A percentile compares a stretch with the other conserved stretches of the same genome.
Conservation (phyloP, 148 eudicot species). For the Spergularia bocconei region DNA sequence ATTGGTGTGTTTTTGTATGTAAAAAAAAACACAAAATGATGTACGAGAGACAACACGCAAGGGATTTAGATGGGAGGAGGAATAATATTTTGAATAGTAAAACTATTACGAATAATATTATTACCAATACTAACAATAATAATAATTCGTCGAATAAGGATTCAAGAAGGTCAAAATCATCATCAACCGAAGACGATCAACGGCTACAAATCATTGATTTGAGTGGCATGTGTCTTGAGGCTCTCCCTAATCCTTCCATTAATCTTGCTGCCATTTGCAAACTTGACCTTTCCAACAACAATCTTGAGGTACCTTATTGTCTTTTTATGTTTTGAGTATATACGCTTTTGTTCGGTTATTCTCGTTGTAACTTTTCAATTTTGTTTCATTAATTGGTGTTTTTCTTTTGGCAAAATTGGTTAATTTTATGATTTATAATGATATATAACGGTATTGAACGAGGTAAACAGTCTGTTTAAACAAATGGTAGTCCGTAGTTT, state of each 20-base stretch:
- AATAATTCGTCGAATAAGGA: background rate
- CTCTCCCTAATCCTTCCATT: slow-evolving; percentile 49
- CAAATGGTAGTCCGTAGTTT: no score
- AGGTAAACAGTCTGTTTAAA: no score
- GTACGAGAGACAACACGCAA: slow-evolving; percentile 20
- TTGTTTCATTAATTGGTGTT: no score
- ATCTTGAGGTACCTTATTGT: slow-evolving; percentile 50
- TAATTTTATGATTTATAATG: no score
- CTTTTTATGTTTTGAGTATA: no score
- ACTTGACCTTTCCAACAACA: slow-evolving; percentile 71
- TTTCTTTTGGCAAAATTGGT: no score
- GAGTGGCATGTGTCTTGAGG: slow-evolving; percentile 53
- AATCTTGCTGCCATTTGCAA: slow-evolving; percentile 65
- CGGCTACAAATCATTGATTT: slow-evolving; percentile 50
- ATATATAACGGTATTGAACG: no score
- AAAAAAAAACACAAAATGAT: slow-evolving; percentile 15
- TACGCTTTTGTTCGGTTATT: background rate
- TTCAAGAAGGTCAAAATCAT: background rate
- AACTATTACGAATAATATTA: background rate
- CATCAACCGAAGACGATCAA: slow-evolving; percentile 8
- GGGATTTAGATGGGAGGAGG: slow-evolving; percentile 22
- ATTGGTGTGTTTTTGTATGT: background rate
- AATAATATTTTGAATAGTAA: slow-evolving; percentile 11
- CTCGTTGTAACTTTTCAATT: background rate
- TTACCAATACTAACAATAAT: background rate